These are phyloP conservation scores for Colletotrichum godetiae DNA, from an alignment of 2,329 filamentous ascomycete species.

Conservation along the genomic window DNA sequence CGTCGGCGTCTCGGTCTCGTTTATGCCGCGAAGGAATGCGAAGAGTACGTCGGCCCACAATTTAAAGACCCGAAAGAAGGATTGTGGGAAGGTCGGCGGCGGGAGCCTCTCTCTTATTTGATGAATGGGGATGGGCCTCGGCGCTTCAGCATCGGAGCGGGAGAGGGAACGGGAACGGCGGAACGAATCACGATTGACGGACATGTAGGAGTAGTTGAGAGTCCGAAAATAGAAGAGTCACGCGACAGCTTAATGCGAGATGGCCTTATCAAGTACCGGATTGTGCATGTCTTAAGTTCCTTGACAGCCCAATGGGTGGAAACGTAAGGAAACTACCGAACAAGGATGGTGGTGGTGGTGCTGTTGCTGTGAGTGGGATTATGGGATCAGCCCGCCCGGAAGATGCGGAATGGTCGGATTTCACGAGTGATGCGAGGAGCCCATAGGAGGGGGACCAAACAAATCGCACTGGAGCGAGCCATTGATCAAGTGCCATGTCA, in stretches of 20 bases:
- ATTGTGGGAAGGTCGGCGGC: background rate
- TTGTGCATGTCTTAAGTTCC: background rate
- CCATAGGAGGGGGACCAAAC: background rate
- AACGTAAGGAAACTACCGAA: slow-evolving; percentile 12
- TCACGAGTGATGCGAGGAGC: slow-evolving; percentile 1
- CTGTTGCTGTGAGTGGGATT: background rate
- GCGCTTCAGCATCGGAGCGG: background rate
- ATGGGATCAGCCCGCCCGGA: slow-evolving; percentile 18
- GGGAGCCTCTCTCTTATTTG: background rate
- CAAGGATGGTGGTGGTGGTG: slow-evolving; percentile 11
- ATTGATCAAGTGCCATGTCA: slow-evolving; percentile 9
- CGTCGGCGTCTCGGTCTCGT: slow-evolving; percentile 36
- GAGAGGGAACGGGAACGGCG: slow-evolving; percentile 18
- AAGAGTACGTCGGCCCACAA: slow-evolving; percentile 5
- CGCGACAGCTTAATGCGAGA: slow-evolving; percentile 27
- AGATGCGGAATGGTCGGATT: slow-evolving; percentile 25
- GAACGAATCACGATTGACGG: slow-evolving; percentile 29
- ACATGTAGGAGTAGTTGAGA: slow-evolving; percentile 15
- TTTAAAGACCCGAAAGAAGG: background rate
- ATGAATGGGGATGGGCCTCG: background rate
- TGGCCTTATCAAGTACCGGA: slow-evolving; percentile 3
- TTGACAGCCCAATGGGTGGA: background rate
- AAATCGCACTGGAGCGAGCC: slow-evolving; percentile 3
- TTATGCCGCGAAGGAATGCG: slow-evolving; percentile 24
- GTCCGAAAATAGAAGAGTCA: slow-evolving; percentile 29